Evolutionary conservation across 352 stramenopile species (phyloP).

Genomic region (Peronosclerospora sorghi): DNA sequence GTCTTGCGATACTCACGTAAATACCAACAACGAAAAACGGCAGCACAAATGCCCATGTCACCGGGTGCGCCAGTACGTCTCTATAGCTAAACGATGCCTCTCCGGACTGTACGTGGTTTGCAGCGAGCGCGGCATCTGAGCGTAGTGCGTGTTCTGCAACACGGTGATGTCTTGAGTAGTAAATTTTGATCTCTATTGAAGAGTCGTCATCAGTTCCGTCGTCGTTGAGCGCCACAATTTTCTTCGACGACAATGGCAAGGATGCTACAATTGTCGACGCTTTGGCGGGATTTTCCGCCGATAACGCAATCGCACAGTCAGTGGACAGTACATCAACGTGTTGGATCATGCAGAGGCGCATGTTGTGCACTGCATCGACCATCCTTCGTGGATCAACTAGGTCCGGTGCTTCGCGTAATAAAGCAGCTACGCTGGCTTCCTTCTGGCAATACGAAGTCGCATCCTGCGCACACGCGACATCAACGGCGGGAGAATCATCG

Average conservation of each 20-base stretch:
- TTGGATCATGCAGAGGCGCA: slow-evolving; percentile 40
- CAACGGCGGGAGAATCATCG: background rate
- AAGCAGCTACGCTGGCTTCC: slow-evolving; percentile 38
- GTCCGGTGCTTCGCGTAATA: slow-evolving; percentile 28
- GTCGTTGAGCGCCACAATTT: slow-evolving; percentile 3
- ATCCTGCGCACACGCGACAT: slow-evolving; percentile 30
- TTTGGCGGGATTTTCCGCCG: slow-evolving; percentile 10
- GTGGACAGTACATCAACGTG: slow-evolving; percentile 46
- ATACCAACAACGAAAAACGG: slow-evolving; percentile 56
- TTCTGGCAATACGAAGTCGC: slow-evolving; percentile 27
- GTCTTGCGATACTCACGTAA: slow-evolving; percentile 33
- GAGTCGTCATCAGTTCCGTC: slow-evolving; percentile 29
- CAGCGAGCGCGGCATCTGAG: slow-evolving; percentile 10
- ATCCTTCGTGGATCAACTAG: slow-evolving; percentile 26
- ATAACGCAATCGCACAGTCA: slow-evolving; percentile 34
- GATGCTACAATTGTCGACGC: slow-evolving; percentile 11
- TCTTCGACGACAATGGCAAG: slow-evolving; percentile 2
- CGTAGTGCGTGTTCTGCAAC: slow-evolving; percentile 22
- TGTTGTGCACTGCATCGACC: slow-evolving; percentile 26
- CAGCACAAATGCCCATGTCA: slow-evolving; percentile 44
- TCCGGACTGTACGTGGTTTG: slow-evolving; percentile 20
- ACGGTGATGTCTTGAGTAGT: slow-evolving; percentile 43
- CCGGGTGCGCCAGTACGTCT: slow-evolving; percentile 16
- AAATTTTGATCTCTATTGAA: slow-evolving; percentile 46
- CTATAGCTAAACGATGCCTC: slow-evolving; percentile 9